Conservation (phyloP, 208 protist species). For the Crithidia brevicula region DNA sequence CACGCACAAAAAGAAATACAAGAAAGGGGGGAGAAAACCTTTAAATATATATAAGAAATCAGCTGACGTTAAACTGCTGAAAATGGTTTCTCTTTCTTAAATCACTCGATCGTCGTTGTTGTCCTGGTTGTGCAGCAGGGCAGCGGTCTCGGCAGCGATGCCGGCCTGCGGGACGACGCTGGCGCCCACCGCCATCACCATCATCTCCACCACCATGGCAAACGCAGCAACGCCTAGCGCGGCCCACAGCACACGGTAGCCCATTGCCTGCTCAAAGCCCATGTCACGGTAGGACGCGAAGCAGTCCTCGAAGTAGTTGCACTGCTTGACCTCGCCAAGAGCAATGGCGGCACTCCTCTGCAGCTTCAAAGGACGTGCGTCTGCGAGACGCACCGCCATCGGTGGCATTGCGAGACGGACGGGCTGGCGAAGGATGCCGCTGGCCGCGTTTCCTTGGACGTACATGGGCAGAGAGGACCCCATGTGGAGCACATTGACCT, state of each 20-base stretch:
- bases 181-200: conserved; percentile 9
- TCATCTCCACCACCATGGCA: conserved; percentile 9
- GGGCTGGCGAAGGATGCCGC: no score
- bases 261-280: conserved; percentile 30
- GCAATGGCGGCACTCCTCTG: neutral
- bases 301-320: conserved; percentile 39
- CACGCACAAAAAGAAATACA: no score
- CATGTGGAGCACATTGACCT: no score
- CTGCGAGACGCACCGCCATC: no score
- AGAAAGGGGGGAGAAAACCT: neutral
- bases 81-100: no score
- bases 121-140: conserved; percentile 24
- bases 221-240: neutral
- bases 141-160: conserved; percentile 40
- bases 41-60: neutral
- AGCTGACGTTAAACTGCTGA: no score
- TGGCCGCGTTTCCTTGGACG: no score
- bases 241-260: conserved; percentile 6
- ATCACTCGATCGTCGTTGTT: conserved; percentile 18
- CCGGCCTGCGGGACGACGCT: conserved; percentile 17
- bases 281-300: conserved; percentile 35
- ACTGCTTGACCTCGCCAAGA: neutral
- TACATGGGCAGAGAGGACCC: no score
- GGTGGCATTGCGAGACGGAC: no score
- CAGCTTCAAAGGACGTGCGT: no score